These are phyloP conservation scores for Actinidia arguta DNA, from an alignment of 179 eudicot species.

Conservation along the genomic window DNA sequence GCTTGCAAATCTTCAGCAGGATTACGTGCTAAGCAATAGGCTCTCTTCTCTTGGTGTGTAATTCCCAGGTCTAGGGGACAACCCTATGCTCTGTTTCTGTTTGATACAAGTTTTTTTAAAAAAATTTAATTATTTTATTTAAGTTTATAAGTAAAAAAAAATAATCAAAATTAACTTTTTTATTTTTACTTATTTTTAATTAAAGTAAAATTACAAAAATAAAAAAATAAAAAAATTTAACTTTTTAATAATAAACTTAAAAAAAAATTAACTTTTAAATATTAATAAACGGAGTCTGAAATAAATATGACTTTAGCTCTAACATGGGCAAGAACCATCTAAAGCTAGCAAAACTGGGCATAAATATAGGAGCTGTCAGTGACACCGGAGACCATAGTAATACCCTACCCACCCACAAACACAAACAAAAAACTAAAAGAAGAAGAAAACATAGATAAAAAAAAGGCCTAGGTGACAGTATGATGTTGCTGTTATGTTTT, in stretches of 20 bases:
- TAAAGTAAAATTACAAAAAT: no score
- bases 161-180: no score
- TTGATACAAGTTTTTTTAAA: no score
- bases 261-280: no score
- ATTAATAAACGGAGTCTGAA: no score
- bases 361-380: neutral
- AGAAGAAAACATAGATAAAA: neutral
- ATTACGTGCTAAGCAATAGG: neutral
- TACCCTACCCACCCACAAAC: no score
- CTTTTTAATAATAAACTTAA: no score
- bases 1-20: slow-evolving; percentile 16
- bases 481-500: neutral
- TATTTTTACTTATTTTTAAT: no score
- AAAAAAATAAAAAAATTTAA: no score
- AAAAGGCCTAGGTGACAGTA: neutral
- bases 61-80: slow-evolving; percentile 10
- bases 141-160: no score
- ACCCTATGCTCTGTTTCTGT: neutral
- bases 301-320: neutral
- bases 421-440: no score
- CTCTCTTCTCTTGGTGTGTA: slow-evolving; percentile 14
- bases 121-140: no score
- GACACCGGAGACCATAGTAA: neutral
- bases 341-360: neutral
- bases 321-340: neutral